Conservation (phyloP, 2,329 filamentous ascomycete genomes). For the Epichloe aotearoae region DNA sequence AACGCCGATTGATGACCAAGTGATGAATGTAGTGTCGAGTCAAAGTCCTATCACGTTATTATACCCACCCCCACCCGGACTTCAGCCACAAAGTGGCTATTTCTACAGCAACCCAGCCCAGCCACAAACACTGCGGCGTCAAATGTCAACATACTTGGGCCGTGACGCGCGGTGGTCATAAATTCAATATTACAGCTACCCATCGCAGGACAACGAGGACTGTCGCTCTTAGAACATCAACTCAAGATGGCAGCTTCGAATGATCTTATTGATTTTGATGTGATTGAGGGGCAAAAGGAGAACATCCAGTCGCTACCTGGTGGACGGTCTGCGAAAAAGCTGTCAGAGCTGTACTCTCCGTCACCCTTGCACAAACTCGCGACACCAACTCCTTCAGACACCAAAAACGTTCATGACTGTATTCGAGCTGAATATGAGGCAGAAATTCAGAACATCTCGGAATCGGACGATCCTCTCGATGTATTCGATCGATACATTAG, state of each 20-base stretch:
- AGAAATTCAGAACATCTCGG: conserved; percentile 63
- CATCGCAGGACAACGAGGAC: background rate
- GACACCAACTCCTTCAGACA: conserved; percentile 57
- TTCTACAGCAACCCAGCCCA: conserved; percentile 7
- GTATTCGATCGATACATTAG: conserved; percentile 93
- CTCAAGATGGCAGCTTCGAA: conserved; percentile 32
- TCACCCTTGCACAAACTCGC: conserved; percentile 43
- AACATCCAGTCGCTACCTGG: conserved; percentile 91
- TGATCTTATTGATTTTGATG: conserved; percentile 63
- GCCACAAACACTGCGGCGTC: background rate
- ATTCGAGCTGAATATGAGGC: conserved; percentile 76
- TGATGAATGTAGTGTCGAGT: background rate
- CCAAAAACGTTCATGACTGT: conserved; percentile 62
- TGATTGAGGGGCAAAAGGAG: conserved; percentile 94
- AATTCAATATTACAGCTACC: background rate
- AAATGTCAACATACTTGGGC: conserved; percentile 10
- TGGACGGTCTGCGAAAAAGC: conserved; percentile 74
- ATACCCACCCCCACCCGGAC: background rate
- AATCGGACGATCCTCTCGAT: conserved; percentile 90
- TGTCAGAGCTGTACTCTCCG: conserved; percentile 69
- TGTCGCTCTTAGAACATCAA: conserved; percentile 12
- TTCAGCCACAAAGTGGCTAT: conserved; percentile 6
- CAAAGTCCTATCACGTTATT: background rate
- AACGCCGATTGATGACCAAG: background rate
- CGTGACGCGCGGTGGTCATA: background rate